Base-by-base conservation (phyloP, 1,139 yeast genomes). In the Hyphopichia burtonii region DNA sequence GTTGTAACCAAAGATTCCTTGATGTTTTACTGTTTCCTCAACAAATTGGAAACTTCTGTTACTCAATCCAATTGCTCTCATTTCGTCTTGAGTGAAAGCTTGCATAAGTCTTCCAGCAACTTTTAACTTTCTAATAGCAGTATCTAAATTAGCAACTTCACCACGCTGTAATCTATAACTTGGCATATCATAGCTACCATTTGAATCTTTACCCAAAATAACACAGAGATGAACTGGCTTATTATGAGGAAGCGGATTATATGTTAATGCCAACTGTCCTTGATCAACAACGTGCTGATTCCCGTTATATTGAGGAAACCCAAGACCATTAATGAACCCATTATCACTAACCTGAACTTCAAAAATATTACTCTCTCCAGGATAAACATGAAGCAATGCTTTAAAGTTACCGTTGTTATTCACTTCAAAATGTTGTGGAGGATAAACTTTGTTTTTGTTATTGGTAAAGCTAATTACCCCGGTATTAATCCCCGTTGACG, bases 11-110 rank as follows among this genome's bases (percentile, higher is more conserved):
- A 67, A 73, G 2, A 72, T 42, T 0, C 60, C 53, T 46, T 69
- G 74, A 34, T 57, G 49, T 10, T 49, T 41, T 4, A 50, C 53
- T 1, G 58, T 36, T 54, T 87, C 96, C 53, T 93, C 96, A 6
- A 75, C 84, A 51, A 90, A 85, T 46, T 82, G 81, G 63, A 90
- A 90, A 4, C 86, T 75, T 45, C 98, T 68, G 50, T 85, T 81
- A 22, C 96, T 96, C 54, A 88, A 78, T 0, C 95, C 94, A 41
- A 78, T 76, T 33, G 83, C 68, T 44, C 82, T 65, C 96, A 93
- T 89, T 58, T 91, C 97, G 52, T 93, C 97, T 51, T 83, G 84
- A 0, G 98, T 91, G 59, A 80, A 91, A 0, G 97, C 96, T 55
- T 89, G 91, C 96, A 90, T 89, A 61, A 93, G 61, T 54, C 96